Evolutionary conservation across 345 rosid genomes (phyloP).

Genomic region (Garcia nutans): DNA sequence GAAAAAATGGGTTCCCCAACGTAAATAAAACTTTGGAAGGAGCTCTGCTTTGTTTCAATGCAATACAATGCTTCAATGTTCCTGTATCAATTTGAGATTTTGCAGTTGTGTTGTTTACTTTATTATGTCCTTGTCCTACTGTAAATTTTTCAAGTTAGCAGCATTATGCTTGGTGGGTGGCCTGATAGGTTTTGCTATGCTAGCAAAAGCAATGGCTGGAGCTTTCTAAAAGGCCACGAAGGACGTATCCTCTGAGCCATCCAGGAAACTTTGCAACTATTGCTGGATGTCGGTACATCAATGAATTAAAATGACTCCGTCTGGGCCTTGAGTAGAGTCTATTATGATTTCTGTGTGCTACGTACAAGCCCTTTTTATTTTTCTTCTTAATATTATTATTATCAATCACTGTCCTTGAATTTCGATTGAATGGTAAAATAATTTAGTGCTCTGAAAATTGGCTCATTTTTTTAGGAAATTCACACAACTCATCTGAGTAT

Average conservation of each 20-base stretch:
- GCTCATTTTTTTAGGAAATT: no score
- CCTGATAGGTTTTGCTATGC: no score
- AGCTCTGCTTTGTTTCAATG: conserved; percentile 9
- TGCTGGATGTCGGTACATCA: background rate
- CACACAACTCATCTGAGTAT: no score
- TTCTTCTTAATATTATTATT: no score
- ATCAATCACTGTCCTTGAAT: no score
- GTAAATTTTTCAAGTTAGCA: background rate
- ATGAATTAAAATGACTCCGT: background rate
- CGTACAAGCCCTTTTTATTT: no score
- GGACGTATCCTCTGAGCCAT: background rate
- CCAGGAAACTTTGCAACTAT: background rate
- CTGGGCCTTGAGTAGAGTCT: background rate
- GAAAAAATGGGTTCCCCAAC: conserved; percentile 21
- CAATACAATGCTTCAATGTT: conserved; percentile 16
- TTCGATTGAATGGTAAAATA: no score
- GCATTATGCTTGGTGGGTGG: background rate
- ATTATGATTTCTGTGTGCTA: no score
- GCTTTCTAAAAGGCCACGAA: background rate
- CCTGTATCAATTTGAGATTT: conserved; percentile 7
- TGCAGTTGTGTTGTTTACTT: background rate
- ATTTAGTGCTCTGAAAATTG: no score
- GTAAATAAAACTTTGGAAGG: conserved; percentile 35
- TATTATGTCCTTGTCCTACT: background rate
- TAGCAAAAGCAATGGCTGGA: background rate